Percentiles rank a stretch among this genome's conserved stretches.
Evolutionary conservation across 768 basidiomycete species (phyloP).

Genomic region (Naganishia antarctica): DNA sequence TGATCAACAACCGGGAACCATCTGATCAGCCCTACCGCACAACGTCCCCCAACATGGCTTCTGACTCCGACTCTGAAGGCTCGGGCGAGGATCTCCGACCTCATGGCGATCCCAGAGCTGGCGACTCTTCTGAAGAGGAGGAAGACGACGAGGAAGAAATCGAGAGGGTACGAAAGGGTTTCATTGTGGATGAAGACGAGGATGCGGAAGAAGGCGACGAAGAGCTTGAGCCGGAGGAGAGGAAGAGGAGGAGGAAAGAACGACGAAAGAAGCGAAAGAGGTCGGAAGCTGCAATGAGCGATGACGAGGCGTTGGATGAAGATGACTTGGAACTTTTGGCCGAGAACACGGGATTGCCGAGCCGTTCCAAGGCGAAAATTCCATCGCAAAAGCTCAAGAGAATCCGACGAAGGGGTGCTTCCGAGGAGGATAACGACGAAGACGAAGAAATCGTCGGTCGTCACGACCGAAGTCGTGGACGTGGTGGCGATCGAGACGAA

Average conservation of each 20-base stretch:
- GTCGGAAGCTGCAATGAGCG: conserved; percentile 51
- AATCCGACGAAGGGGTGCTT: conserved; percentile 71
- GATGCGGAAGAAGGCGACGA: conserved; percentile 71
- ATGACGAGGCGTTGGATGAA: conserved; percentile 63
- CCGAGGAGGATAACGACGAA: conserved; percentile 57
- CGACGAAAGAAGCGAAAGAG: conserved; percentile 58
- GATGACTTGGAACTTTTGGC: conserved; percentile 75
- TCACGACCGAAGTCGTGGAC: neutral
- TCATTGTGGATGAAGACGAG: conserved; percentile 86
- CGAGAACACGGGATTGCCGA: conserved; percentile 72
- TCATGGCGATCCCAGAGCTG: conserved; percentile 7
- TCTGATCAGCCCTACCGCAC: neutral
- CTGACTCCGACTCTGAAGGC: conserved; percentile 14
- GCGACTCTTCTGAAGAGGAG: conserved; percentile 21
- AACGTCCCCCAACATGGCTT: conserved; percentile 1
- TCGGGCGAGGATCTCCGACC: conserved; percentile 9
- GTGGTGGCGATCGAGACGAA: conserved; percentile 58
- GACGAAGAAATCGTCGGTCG: conserved; percentile 54
- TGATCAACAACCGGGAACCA: neutral
- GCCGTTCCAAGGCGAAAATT: conserved; percentile 36
- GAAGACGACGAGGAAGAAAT: conserved; percentile 23
- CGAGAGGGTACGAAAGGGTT: conserved; percentile 68
- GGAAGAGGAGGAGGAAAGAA: conserved; percentile 54
- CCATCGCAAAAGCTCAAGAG: conserved; percentile 63
- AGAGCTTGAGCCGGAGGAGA: conserved; percentile 43